Evolutionary conservation across 257 asterid species (phyloP).

Genomic region (Jacaranda copaia): DNA sequence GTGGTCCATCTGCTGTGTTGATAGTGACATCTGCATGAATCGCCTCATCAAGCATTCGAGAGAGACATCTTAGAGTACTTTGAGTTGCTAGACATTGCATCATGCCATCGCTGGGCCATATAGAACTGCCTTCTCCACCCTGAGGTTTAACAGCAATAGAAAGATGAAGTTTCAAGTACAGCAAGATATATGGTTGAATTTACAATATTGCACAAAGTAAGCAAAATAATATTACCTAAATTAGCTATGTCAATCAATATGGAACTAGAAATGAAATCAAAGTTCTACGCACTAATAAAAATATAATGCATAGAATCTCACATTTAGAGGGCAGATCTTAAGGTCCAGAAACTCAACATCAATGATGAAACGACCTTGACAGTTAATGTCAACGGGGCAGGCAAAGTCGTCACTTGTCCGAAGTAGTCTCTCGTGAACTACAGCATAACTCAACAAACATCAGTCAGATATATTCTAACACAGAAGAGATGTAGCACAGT

Average conservation of each 20-base stretch:
- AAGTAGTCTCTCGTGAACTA: constrained; percentile 85
- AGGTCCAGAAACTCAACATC: constrained; percentile 94
- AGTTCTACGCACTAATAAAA: not conserved
- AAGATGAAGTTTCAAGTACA: not conserved
- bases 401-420: constrained; percentile 87
- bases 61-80: constrained; percentile 74
- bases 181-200: no score
- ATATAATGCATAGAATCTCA: constrained; percentile 46
- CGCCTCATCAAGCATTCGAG: constrained; percentile 84
- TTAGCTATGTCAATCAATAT: not conserved
- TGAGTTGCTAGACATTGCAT: constrained; percentile 64
- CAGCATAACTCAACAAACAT: constrained; percentile 43
- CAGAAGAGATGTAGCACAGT: not conserved
- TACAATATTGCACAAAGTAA: no score
- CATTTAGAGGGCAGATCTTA: constrained; percentile 65
- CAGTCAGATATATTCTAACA: not conserved
- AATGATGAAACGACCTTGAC: constrained; percentile 71
- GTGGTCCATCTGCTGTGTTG: constrained; percentile 76
- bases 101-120: constrained; percentile 72
- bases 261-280: constrained; percentile 1
- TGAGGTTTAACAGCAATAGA: constrained; percentile 36
- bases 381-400: constrained; percentile 72
- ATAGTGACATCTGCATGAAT: constrained; percentile 78
- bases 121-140: constrained; percentile 77
- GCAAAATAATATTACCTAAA: not conserved